phyloP scores from a whole-genome alignment of 75 land plant genomes.

The Pinus tabuliformis region DNA sequence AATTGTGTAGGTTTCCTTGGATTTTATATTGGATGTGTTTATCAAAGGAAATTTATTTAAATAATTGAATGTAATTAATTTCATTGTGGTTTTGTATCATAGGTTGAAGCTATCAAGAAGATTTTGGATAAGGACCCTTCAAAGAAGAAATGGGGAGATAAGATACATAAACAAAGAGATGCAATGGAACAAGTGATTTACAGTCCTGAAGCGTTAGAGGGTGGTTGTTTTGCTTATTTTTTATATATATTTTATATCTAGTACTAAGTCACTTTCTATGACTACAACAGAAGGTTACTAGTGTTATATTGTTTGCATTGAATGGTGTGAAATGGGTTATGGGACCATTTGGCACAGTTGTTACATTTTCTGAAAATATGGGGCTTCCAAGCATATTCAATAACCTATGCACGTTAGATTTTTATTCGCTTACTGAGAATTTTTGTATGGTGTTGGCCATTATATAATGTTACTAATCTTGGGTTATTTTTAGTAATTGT shows the following conservation, averaged over 20 bases:
- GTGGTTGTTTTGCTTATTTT: background rate
- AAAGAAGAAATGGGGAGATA: slow-evolving; percentile 73
- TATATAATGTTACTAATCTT: too few species aligned
- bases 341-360: slow-evolving; percentile 78
- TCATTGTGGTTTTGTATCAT: slow-evolving; percentile 6
- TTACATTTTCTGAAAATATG: slow-evolving; percentile 70
- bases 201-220: background rate
- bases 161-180: slow-evolving; percentile 61
- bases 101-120: slow-evolving; percentile 95
- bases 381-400: slow-evolving; percentile 73
- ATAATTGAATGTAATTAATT: background rate
- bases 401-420: slow-evolving; percentile 70
- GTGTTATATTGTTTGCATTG: slow-evolving; percentile 40
- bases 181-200: slow-evolving; percentile 61
- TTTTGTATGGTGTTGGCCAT: background rate
- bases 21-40: background rate
- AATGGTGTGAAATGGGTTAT: slow-evolving; percentile 74
- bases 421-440: background rate
- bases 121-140: slow-evolving; percentile 82
- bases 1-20: slow-evolving; percentile 34
- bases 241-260: background rate
- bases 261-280: background rate
- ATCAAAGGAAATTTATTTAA: background rate
- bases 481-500: background rate
- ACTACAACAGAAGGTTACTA: slow-evolving; percentile 66